Conservation (phyloP, 345 rosid genomes). For the Camelina hispida region DNA sequence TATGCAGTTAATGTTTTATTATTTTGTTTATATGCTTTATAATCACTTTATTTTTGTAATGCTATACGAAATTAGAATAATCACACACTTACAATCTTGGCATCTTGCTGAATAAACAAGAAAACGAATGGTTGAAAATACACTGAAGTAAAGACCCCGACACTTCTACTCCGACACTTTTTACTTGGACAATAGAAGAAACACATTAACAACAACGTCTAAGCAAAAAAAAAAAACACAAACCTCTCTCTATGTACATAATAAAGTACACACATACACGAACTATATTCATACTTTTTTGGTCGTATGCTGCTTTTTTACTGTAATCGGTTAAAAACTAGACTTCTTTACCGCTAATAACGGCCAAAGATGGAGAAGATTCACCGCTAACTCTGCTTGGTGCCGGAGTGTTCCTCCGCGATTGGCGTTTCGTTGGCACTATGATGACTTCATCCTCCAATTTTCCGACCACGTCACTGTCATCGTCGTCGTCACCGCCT, state of each 20-base stretch:
- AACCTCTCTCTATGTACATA: constrained; percentile 14
- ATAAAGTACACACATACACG: constrained; percentile 8
- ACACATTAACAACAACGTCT: neutral
- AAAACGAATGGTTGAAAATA: too few relatives aligned
- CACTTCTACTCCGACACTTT: neutral
- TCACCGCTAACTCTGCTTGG: constrained; percentile 56
- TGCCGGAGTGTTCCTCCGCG: constrained; percentile 59
- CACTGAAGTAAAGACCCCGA: neutral
- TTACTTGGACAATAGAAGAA: neutral
- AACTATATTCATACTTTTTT: neutral
- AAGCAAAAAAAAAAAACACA: neutral
- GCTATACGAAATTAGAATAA: too few relatives aligned
- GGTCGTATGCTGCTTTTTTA: neutral
- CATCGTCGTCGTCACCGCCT: constrained; percentile 49
- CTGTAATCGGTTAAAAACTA: neutral
- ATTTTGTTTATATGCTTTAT: neutral
- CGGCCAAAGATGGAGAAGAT: constrained; percentile 45
- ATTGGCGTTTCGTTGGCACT: constrained; percentile 76
- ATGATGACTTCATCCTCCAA: constrained; percentile 58
- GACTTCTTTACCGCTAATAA: constrained; percentile 36
- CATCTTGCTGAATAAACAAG: too few relatives aligned
- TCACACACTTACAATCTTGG: too few relatives aligned
- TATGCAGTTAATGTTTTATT: neutral
- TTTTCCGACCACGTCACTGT: constrained; percentile 26
- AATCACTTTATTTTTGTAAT: too few relatives aligned